These are phyloP conservation scores for Boletus reticuloceps DNA, from an alignment of 768 basidiomycete species.

Conservation along the genomic window DNA sequence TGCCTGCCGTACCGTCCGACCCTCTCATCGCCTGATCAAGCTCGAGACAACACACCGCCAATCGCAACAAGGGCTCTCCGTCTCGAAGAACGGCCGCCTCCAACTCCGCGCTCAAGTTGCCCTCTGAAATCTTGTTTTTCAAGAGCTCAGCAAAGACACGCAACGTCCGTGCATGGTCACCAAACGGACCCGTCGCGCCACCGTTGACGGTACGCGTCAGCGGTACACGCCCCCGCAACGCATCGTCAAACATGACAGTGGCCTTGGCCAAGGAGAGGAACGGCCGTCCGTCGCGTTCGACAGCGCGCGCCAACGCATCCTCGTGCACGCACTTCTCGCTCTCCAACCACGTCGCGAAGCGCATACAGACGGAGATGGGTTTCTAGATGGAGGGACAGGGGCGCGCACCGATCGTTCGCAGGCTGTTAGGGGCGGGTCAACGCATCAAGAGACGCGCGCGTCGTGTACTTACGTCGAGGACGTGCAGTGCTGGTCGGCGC, in stretches of 20 bases:
- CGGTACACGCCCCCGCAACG: slow-evolving; percentile 6
- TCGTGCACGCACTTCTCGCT: slow-evolving; percentile 1
- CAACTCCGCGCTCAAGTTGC: slow-evolving; percentile 12
- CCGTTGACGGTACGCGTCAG: background rate
- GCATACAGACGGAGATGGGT: slow-evolving; percentile 10
- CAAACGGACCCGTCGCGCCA: background rate
- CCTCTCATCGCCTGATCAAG: slow-evolving; percentile 18
- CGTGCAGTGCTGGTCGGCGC: background rate
- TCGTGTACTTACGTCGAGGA: slow-evolving; percentile 11
- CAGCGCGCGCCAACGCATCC: slow-evolving; percentile 4
- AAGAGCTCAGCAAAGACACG: slow-evolving; percentile 18
- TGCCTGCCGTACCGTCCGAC: background rate
- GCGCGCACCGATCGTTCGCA: too few relatives aligned
- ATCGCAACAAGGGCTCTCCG: slow-evolving; percentile 16
- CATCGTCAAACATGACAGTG: slow-evolving; percentile 18
- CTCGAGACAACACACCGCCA: slow-evolving; percentile 21
- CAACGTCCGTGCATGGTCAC: slow-evolving; percentile 11
- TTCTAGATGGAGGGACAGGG: background rate
- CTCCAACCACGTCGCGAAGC: slow-evolving; percentile 20
- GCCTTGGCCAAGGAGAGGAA: slow-evolving; percentile 18
- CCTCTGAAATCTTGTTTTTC: slow-evolving; percentile 7
- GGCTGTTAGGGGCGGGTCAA: too few relatives aligned
- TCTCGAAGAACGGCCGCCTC: slow-evolving; percentile 22
- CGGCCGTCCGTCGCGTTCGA: slow-evolving; percentile 21
- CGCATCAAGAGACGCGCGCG: too few relatives aligned